Percentiles rank a stretch among this genome's conserved stretches.
phyloP scores from a whole-genome alignment of 2,329 filamentous ascomycete species.

The Bisporella sp. region DNA sequence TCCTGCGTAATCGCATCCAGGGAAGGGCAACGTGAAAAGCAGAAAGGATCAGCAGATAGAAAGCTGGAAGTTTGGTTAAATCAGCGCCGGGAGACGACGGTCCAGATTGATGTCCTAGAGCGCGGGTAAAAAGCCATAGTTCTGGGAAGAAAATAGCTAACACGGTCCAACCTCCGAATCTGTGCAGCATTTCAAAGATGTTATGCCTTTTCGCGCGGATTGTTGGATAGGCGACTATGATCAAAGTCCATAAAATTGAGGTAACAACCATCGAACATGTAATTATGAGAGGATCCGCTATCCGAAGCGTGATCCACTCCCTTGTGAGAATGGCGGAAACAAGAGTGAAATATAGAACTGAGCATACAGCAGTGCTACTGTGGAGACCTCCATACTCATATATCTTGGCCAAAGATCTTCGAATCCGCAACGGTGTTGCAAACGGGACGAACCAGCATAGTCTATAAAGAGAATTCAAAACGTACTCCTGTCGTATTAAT shows the following conservation, averaged over 20 bases:
- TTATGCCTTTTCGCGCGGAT: constrained; percentile 46
- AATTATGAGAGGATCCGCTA: constrained; percentile 15
- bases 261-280: constrained; percentile 28
- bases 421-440: constrained; percentile 40
- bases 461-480: constrained; percentile 44
- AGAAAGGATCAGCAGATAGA: constrained; percentile 50
- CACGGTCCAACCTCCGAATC: constrained; percentile 47
- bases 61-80: constrained; percentile 32
- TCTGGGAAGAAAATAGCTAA: constrained; percentile 44
- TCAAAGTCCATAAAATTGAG: constrained; percentile 38
- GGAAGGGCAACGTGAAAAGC: constrained; percentile 47
- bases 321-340: constrained; percentile 26
- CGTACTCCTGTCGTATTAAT: constrained; percentile 44
- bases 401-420: constrained; percentile 40
- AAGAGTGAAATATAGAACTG: constrained; percentile 40
- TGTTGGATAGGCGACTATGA: constrained; percentile 42
- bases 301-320: constrained; percentile 13
- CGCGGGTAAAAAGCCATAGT: constrained; percentile 31
- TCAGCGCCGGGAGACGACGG: constrained; percentile 9
- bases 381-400: constrained; percentile 48
- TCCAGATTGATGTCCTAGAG: constrained; percentile 10
- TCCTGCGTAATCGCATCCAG: constrained; percentile 50
- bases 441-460: constrained; percentile 39
- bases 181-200: constrained; percentile 48
- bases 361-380: constrained; percentile 41